Base-by-base conservation (phyloP, 208 protist genomes). In the Leishmania major region DNA sequence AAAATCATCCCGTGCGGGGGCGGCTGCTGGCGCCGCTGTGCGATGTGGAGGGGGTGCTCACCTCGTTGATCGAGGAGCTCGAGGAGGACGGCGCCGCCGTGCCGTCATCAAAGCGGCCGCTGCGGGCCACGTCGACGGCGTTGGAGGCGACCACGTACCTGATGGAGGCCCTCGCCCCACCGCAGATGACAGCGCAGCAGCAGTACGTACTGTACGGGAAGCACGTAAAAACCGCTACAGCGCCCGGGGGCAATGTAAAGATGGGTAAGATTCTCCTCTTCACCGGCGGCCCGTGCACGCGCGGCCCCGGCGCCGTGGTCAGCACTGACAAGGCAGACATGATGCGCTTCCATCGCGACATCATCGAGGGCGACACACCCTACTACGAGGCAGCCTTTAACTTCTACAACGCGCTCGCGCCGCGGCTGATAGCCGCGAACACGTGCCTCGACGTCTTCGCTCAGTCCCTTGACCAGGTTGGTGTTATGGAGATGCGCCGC, bases 301-400 rank as follows among this genome's bases (percentile, higher is more conserved):
- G 97, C 76, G 98, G 99, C 5, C 95, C 96, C 15, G 99, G 98
- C 51, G 88, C 95, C 45, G 87, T 98, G 67, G 95, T 98, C 62
- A 79, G 88, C 55, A 92, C 94, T 17, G 94, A 99, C 75, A 93
- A 99, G 76, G 90, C 89, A 17, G 95, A 99, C 79, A 94, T 99
- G 90, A 99, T 99, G 82, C 95, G 99, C 57, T 98, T 96, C 62
- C 98, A 99, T 80, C 91, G 95, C 70, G 99, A 99, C 87, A 98
- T 99, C 80, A 94, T 97, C 77, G 93, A 93, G 19, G 94, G 89
- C 64, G 87, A 94, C 51, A 93, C 91, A 10, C 90, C 92, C 19
- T 92, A 92, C 88, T 97, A 94, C 86, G 80, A 87, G 7, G 91
- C 80, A 71, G 91, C 93, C 3, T 87, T 84, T 49, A 77, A 91